Conservation (phyloP, 805 yeast genomes). For the Candida pseudoglaebosa region DNA sequence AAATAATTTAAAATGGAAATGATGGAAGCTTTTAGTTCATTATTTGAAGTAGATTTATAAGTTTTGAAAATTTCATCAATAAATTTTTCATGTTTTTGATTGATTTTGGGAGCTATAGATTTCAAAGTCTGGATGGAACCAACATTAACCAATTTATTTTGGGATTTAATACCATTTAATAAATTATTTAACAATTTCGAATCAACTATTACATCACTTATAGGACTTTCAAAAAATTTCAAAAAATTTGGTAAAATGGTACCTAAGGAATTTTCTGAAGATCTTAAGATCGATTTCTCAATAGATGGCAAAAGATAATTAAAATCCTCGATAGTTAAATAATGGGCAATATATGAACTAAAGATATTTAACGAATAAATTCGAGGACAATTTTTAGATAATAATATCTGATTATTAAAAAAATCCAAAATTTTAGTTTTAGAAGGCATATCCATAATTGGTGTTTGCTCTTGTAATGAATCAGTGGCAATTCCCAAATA, state of each 20-base stretch:
- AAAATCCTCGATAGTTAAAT: conserved; percentile 35
- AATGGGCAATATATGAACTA: conserved; percentile 43
- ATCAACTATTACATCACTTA: conserved; percentile 35
- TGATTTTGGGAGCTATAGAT: conserved; percentile 17
- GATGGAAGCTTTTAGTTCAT: conserved; percentile 61
- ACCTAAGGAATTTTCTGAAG: conserved; percentile 70
- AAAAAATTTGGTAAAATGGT: conserved; percentile 51
- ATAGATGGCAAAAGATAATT: conserved; percentile 51
- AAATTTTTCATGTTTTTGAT: conserved; percentile 16
- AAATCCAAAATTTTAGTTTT: conserved; percentile 1
- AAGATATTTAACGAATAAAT: conserved; percentile 32
- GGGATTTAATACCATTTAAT: conserved; percentile 50
- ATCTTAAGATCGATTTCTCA: conserved; percentile 71
- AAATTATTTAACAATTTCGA: conserved; percentile 28
- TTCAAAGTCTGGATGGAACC: conserved; percentile 40
- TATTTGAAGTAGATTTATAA: conserved; percentile 52
- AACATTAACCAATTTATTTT: conserved; percentile 61
- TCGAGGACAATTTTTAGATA: conserved; percentile 42
- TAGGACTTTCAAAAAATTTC: conserved; percentile 27
- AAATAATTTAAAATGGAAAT: conserved; percentile 39
- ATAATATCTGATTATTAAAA: conserved; percentile 24
- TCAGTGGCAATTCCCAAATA: conserved; percentile 22
- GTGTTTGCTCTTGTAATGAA: conserved; percentile 20
- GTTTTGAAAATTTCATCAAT: conserved; percentile 53
- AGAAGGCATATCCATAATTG: conserved; percentile 8